These are phyloP conservation scores for Nicotiana knightiana DNA, from an alignment of 257 asterid species.

Conservation along the genomic window DNA sequence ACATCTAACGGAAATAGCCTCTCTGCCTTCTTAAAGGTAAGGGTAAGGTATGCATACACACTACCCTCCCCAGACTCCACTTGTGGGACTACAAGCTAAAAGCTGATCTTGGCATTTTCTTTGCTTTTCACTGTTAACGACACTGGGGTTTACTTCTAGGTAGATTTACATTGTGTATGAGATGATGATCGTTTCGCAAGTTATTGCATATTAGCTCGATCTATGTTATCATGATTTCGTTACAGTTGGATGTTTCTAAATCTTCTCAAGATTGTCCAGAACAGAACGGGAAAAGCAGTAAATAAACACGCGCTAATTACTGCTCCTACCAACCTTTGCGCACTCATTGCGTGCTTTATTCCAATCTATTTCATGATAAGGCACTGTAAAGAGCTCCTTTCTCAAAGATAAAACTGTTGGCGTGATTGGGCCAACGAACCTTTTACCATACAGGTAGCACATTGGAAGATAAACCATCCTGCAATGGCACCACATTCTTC, in stretches of 20 bases:
- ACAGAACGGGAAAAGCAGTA: not conserved
- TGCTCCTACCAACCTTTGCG: conserved; percentile 67
- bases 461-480: conserved; percentile 98
- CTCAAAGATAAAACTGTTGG: conserved; percentile 86
- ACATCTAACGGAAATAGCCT: too few species aligned
- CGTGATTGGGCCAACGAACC: conserved; percentile 88
- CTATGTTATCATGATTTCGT: not conserved
- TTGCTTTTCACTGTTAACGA: not conserved
- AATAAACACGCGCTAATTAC: not conserved
- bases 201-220: not conserved
- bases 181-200: not conserved
- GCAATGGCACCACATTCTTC: conserved; percentile 99
- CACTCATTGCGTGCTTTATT: conserved; percentile 78
- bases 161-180: not conserved
- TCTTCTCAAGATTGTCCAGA: not conserved
- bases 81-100: too few species aligned
- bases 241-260: not conserved
- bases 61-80: too few species aligned
- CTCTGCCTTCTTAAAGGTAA: too few species aligned
- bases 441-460: conserved; percentile 90
- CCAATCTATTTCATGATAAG: conserved; percentile 93
- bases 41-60: too few species aligned
- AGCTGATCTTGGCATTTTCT: not conserved
- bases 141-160: not conserved
- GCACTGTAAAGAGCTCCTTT: conserved; percentile 72